These are phyloP conservation scores for Eragrostis curvula DNA, from an alignment of 176 grass and related monocot species.

Conservation along the genomic window DNA sequence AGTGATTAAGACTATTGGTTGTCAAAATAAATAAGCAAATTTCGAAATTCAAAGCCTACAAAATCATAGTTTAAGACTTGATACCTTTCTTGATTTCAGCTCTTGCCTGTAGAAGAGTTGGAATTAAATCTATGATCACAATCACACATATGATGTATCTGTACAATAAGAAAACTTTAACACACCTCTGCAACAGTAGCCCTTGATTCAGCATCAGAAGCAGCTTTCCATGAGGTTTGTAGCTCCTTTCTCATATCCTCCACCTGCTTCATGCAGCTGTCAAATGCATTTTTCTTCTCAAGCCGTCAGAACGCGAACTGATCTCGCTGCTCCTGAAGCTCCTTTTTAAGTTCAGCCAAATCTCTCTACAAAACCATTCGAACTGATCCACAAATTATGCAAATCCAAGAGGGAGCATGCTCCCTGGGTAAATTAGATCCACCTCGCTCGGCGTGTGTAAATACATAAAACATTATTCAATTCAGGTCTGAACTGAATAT, in stretches of 20 bases:
- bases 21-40: too few relatives aligned
- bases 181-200: constrained; percentile 85
- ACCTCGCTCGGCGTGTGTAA: too few relatives aligned
- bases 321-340: constrained; percentile 93
- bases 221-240: constrained; percentile 67
- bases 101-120: constrained; percentile 59
- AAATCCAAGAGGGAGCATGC: too few relatives aligned
- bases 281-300: constrained; percentile 75
- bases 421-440: too few relatives aligned
- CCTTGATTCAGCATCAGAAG: constrained; percentile 78
- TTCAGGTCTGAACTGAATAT: too few relatives aligned
- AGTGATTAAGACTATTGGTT: too few relatives aligned
- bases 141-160: constrained; percentile 19
- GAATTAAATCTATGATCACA: constrained; percentile 28
- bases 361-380: too few relatives aligned
- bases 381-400: too few relatives aligned
- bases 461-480: too few relatives aligned
- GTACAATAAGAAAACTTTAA: constrained; percentile 35
- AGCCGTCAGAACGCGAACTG: constrained; percentile 75
- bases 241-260: constrained; percentile 95
- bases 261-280: constrained; percentile 73
- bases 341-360: constrained; percentile 93
- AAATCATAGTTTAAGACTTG: constrained; percentile 22
- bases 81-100: constrained; percentile 74
- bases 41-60: too few relatives aligned